Base-by-base conservation (phyloP, 2,329 filamentous ascomycete genomes). In the Diaporthe vexans region DNA sequence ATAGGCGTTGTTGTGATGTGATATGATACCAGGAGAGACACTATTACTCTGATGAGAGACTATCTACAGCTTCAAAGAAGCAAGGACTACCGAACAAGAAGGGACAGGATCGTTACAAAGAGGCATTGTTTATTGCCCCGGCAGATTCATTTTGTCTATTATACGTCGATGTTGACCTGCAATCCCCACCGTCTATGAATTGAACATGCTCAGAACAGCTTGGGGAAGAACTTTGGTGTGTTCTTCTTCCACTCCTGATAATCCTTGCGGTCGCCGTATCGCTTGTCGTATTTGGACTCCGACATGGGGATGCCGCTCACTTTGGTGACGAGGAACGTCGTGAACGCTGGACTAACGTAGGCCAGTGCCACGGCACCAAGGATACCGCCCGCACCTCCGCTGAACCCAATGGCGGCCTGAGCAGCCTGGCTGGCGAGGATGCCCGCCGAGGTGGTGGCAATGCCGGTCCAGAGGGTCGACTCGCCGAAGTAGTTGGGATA, bases 401-500 rank as follows among this genome's bases (percentile, higher is more conserved):
- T 84, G 51, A 92, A 79, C 0, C 91, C 91, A 79, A 94, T 86
- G 0, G 88, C 90, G 1, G 84, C 78, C 80, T 91, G 89, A 1
- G 89, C 89, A 0, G 89, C 86, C n/a, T 82, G 83, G 19, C 85
- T 84, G 1, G 88, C 81, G 65, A 94, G 83, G 1, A 90, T 84
- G 0, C 91, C 91, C 0, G 88, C 90, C 0, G 90, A 87, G 0
- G 86, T 82, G 7, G 90, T 88, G 0, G 92, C 91, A 74, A 94
- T 88, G 1, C 92, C 92, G 0, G 89, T 91, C 92, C 92, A 94
- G 43, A 94, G 84, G 15, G 90, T 92, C 37, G 86, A 87, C 81
- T 94, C 92, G n/a, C 92, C 92, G 80, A 94, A 93, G 83, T 94
- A 94, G 79, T 94, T 93, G 0, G 92, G 92, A 81, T 93, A 91